A percentile compares a stretch with the other conserved stretches of the same genome.
Conservation (phyloP, 352 stramenopile genomes). For the Phytophthora nicotianae region DNA sequence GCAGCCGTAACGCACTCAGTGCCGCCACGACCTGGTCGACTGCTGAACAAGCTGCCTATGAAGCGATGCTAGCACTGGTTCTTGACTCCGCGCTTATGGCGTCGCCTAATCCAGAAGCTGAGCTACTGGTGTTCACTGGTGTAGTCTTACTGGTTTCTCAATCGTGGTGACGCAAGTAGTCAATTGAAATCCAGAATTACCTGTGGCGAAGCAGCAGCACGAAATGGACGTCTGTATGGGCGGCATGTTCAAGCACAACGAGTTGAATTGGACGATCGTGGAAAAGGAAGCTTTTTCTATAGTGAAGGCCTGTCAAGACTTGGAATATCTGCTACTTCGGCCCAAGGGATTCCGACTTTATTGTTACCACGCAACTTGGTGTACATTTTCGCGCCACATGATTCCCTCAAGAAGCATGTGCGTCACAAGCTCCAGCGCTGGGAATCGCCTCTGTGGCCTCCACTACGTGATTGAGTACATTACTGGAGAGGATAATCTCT, state of each 20-base stretch:
- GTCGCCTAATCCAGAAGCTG: background rate
- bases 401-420: conserved; percentile 4
- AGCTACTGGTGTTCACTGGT: background rate
- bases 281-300: background rate
- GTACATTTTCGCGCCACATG: conserved; percentile 2
- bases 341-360: conserved; percentile 4
- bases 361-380: conserved; percentile 6
- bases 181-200: background rate
- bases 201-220: background rate
- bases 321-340: conserved; percentile 1
- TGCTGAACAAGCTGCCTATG: background rate
- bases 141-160: background rate
- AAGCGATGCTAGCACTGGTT: background rate
- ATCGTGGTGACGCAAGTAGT: background rate
- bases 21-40: background rate
- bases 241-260: background rate
- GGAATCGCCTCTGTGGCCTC: background rate
- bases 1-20: background rate
- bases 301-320: conserved; percentile 1
- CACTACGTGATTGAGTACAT: background rate
- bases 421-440: conserved; percentile 14
- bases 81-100: background rate
- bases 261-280: background rate
- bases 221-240: background rate
- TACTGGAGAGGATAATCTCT: background rate